Percentiles rank a stretch among this genome's conserved stretches.
These are phyloP conservation scores for Claviceps spartinae DNA, from an alignment of 2,329 filamentous ascomycete genomes.

Conservation along the genomic window DNA sequence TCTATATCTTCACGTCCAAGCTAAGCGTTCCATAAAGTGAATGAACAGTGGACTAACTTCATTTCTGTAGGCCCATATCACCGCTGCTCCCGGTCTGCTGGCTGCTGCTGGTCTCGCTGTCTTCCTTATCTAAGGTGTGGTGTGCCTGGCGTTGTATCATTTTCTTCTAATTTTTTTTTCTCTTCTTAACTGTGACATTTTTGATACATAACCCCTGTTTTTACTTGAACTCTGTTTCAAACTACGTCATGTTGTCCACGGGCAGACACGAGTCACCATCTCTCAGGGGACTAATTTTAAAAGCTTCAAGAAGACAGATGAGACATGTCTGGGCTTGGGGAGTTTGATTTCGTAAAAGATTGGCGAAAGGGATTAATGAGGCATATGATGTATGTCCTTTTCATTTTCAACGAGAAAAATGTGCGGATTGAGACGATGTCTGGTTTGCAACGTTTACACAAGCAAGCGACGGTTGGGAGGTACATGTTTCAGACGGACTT, in stretches of 20 bases:
- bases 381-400: constrained; percentile 19
- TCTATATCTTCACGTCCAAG: neutral
- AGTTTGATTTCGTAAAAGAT: constrained; percentile 12
- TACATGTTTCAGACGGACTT: neutral
- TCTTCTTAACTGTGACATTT: constrained; percentile 20
- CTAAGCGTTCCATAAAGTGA: neutral
- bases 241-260: constrained; percentile 13
- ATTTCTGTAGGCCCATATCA: constrained; percentile 22
- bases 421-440: constrained; percentile 11
- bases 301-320: constrained; percentile 8
- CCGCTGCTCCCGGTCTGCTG: constrained; percentile 33
- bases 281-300: constrained; percentile 14
- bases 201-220: constrained; percentile 29
- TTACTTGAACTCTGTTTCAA: constrained; percentile 13
- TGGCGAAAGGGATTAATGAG: constrained; percentile 18
- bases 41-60: neutral
- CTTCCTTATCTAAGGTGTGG: constrained; percentile 30
- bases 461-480: neutral
- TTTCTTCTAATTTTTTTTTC: neutral
- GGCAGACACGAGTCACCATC: constrained; percentile 8
- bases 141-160: neutral
- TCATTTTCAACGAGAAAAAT: constrained; percentile 10
- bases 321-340: neutral
- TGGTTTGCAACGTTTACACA: constrained; percentile 6
- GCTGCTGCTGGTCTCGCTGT: constrained; percentile 36